A percentile compares a stretch with the other conserved stretches of the same genome.
These are phyloP conservation scores for Aspergillus glaucus DNA, from an alignment of 2,329 filamentous ascomycete genomes.

Conservation along the genomic window DNA sequence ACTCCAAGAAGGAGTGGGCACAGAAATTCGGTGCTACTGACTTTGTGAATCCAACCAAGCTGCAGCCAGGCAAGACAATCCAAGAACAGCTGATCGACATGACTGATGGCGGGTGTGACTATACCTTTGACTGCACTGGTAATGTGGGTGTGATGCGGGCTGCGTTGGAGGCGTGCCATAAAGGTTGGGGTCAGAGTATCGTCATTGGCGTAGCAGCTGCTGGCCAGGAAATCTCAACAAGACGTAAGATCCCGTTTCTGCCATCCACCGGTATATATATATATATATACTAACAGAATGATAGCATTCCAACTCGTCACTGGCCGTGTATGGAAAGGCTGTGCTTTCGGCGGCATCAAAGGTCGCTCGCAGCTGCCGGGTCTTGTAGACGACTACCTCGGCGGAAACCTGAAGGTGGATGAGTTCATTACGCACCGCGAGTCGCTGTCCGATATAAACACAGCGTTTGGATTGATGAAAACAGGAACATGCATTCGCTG, in stretches of 20 bases:
- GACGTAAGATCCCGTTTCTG: slow-evolving; percentile 45
- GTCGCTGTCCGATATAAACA: slow-evolving; percentile 74
- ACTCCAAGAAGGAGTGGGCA: slow-evolving; percentile 82
- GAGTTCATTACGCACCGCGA: slow-evolving; percentile 99
- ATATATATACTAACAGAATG: slow-evolving; percentile 3
- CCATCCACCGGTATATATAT: slow-evolving; percentile 5
- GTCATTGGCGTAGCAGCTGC: slow-evolving; percentile 96
- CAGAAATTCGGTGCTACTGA: slow-evolving; percentile 93
- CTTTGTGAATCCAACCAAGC: slow-evolving; percentile 87
- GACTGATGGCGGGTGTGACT: slow-evolving; percentile 96
- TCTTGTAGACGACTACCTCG: slow-evolving; percentile 84
- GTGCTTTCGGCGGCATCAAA: slow-evolving; percentile 97
- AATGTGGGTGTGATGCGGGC: slow-evolving; percentile 95
- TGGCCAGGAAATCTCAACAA: slow-evolving; percentile 88
- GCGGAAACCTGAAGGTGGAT: slow-evolving; percentile 88
- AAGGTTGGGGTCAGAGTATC: slow-evolving; percentile 98
- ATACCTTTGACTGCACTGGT: slow-evolving; percentile 98
- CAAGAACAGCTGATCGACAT: slow-evolving; percentile 92
- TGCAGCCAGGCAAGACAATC: slow-evolving; percentile 63
- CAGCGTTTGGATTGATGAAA: slow-evolving; percentile 90
- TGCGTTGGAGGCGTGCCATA: slow-evolving; percentile 95
- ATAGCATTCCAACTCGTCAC: slow-evolving; percentile 97
- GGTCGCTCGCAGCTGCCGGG: slow-evolving; percentile 84
- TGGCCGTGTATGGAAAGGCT: slow-evolving; percentile 94
- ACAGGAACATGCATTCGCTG: slow-evolving; percentile 93